Evolutionary conservation across 1,284 basidiomycete species (phyloP), one percentile per base, ranked within the genome.

Genomic region (Microbotryomycetes sp.): DNA sequence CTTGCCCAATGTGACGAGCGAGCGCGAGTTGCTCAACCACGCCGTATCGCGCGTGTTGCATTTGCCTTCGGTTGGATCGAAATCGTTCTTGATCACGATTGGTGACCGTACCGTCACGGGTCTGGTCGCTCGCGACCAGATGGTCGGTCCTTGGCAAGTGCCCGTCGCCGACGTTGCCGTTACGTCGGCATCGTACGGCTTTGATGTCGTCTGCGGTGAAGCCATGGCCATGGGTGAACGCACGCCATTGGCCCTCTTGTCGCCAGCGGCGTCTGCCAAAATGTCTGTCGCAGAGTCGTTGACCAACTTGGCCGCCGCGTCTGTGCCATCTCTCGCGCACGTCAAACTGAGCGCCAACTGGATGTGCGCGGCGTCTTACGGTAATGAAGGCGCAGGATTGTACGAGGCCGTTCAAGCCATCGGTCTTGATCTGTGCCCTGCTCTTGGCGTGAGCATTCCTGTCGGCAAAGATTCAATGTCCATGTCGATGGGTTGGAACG

Each of bases 401-500:
- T 98, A 96, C 77, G 89, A 89, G 65, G 94, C 93, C 21, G 96
- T 97, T 5, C 78, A 87, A 65, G 91, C 96, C 3, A 83, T 98
- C 52, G 94, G 96, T 11, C 82, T 94, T 79, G 91, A 96, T 64
- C 79, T 99, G 13, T 98, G 96, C 75, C 93, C 94, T n/a, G 84
- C 84, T 24, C 82, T 99, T 15, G 93, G 94, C 13, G 79, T 98
- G 24, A 88, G 91, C 26, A 91, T 99, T 55, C 96, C 94, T 0
- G 94, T 98, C 35, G 94, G 96, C 30, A 99, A 99, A 78, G 94
- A 99, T 76, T 97, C 92, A 3, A 97, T 99, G 96, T 93, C 90
- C 31, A 99, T 98, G 94, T 88, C 89, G 63, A 98, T 97, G 94
- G 88, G 86, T 70, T 99, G 94, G 94, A 67, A 77, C 24, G 81